A percentile compares a stretch with the other conserved stretches of the same genome.
phyloP scores from a whole-genome alignment of 371 early-diverging fungal species.

The Apophysomyces trapeziformis region DNA sequence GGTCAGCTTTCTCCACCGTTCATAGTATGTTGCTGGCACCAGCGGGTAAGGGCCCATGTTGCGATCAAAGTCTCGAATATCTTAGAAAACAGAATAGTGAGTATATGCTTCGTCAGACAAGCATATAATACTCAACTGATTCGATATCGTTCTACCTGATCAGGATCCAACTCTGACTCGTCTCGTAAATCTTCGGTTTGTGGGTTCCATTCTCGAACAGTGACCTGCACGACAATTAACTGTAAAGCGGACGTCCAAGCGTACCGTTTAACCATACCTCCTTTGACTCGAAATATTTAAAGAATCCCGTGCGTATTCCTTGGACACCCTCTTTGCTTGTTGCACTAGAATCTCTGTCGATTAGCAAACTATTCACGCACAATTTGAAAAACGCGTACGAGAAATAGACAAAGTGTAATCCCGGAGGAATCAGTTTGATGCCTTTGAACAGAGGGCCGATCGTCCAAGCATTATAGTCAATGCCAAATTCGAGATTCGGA shows the following conservation, averaged over 20 bases:
- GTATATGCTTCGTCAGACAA: not conserved
- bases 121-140: conserved; percentile 36
- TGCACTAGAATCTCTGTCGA: conserved; percentile 32
- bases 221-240: conserved; percentile 49
- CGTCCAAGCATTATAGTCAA: conserved; percentile 91
- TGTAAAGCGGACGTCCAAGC: conserved; percentile 5
- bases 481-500: conserved; percentile 83
- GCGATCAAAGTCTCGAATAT: conserved; percentile 81
- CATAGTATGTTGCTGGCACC: conserved; percentile 60
- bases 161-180: conserved; percentile 51
- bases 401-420: conserved; percentile 91
- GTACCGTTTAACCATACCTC: conserved; percentile 53
- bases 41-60: conserved; percentile 89
- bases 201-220: conserved; percentile 75
- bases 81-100: conserved; percentile 31
- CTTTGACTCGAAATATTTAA: conserved; percentile 65
- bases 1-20: conserved; percentile 78
- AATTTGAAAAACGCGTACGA: conserved; percentile 49
- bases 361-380: not conserved
- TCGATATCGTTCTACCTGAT: conserved; percentile 49
- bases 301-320: conserved; percentile 77
- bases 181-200: conserved; percentile 60
- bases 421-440: conserved; percentile 92
- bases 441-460: conserved; percentile 93
- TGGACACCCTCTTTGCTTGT: conserved; percentile 60